Base-by-base conservation (phyloP, 192 early-diverging fungal genomes). In the Coemansia sp. region DNA sequence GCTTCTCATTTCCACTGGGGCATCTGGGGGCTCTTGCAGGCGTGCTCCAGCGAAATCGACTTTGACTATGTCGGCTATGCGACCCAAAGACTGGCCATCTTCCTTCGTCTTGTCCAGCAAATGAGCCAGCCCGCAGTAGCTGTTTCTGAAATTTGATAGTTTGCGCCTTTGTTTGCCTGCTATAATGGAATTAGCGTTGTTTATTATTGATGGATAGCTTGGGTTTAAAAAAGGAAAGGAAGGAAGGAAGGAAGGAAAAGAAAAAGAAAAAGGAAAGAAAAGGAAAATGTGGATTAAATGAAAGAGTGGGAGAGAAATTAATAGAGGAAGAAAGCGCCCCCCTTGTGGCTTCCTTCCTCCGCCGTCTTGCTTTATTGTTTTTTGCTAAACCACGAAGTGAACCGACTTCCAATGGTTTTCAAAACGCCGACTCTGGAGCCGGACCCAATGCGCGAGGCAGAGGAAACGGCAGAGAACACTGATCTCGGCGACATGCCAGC, bases 21-120 rank as follows among this genome's bases (percentile, higher is more conserved):
- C 2, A 65, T 93, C 0, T 93, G 91, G 91, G 89, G 89, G 0
- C 72, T 93, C 1, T 62, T 93, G 18, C 91, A 91, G 66, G 88
- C 88, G 1, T 79, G 73, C 19, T 84, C 89, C 42, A 89, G 87
- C 62, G 83, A 90, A 23, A 92, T 92, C 48, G 83, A 89, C 36
- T 92, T 90, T 79, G 87, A 92, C 55, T 92, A 90, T 62, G 81
- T 87, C 19, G 78, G 70, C 49, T 92, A 91, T 59, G 83, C 85
- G 0, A 69, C 82, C 46, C 84, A 85, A 61, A 67, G 85, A n/a
- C 39, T 88, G 45, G 46, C 58, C 11, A 59, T 80, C 19, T 87
- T 88, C 59, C 54, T 75, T 27, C 46, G 65, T 30, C 60, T 56
- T 54, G 54, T 71, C n/a, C 51, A 32, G n/a, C 36, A 71, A 20